These are phyloP conservation scores for Pythium rishiriense DNA, from an alignment of 352 stramenopile genomes.

Conservation along the genomic window DNA sequence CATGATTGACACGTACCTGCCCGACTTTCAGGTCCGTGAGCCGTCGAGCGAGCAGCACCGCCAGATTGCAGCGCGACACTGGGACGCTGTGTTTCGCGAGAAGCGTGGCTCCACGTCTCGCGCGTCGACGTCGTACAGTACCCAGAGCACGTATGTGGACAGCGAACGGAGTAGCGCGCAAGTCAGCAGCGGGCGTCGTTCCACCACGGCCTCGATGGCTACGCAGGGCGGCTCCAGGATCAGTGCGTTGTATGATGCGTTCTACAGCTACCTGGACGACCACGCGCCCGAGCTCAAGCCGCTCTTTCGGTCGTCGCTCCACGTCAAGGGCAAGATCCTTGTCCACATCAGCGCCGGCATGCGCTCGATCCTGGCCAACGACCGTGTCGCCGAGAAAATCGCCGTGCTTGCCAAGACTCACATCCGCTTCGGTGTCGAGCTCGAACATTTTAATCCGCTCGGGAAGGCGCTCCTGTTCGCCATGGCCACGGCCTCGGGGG, in stretches of 20 bases:
- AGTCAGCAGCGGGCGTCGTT: not conserved
- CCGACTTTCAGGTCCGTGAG: constrained; percentile 42
- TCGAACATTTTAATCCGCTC: constrained; percentile 87
- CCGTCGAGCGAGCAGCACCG: constrained; percentile 37
- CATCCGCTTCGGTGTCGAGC: constrained; percentile 82
- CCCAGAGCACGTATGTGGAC: not conserved
- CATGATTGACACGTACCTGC: constrained; percentile 37
- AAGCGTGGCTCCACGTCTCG: not conserved
- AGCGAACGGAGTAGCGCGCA: not conserved
- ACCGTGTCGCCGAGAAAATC: constrained; percentile 73
- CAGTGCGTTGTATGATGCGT: constrained; percentile 44
- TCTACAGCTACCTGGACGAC: constrained; percentile 48
- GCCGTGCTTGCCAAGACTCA: constrained; percentile 66
- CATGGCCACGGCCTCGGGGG: constrained; percentile 27
- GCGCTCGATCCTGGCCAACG: constrained; percentile 34
- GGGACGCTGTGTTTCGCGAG: constrained; percentile 43
- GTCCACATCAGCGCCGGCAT: constrained; percentile 84
- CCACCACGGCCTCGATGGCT: constrained; percentile 6
- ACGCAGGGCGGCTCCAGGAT: constrained; percentile 27
- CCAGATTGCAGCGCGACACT: constrained; percentile 35
- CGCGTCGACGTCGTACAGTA: not conserved
- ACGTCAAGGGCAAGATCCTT: constrained; percentile 82
- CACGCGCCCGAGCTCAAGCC: constrained; percentile 46
- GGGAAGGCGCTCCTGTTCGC: constrained; percentile 79
- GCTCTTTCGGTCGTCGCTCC: constrained; percentile 49